phyloP scores from a whole-genome alignment of 345 rosid species.

The Pelargonium nanum region DNA sequence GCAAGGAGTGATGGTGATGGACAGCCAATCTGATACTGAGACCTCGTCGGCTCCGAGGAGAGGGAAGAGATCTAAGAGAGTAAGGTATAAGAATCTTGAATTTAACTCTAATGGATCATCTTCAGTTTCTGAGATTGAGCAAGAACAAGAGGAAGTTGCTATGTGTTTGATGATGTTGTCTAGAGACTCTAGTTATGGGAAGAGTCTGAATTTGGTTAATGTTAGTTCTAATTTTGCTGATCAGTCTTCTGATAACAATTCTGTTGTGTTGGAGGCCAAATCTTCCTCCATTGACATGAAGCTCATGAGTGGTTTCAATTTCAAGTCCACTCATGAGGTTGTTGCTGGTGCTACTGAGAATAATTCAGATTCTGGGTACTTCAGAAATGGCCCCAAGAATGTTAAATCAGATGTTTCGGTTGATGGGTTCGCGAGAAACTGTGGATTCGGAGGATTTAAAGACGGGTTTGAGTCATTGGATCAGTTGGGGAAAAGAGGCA shows the following conservation, averaged over 20 bases:
- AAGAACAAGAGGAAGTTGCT: too few relatives aligned
- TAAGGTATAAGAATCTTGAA: too few relatives aligned
- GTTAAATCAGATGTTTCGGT: neutral
- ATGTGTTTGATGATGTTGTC: constrained; percentile 12
- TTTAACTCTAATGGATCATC: neutral
- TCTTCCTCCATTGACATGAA: constrained; percentile 42
- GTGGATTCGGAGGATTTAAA: neutral
- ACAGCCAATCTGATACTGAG: neutral
- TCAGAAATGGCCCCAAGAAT: constrained; percentile 24
- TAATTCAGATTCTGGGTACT: constrained; percentile 50
- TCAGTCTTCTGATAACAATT: constrained; percentile 62
- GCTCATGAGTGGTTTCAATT: too few relatives aligned
- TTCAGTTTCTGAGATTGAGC: too few relatives aligned
- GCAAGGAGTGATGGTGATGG: too few relatives aligned
- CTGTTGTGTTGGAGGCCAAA: constrained; percentile 55
- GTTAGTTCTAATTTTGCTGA: too few relatives aligned
- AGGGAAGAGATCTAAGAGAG: neutral
- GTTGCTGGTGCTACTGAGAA: constrained; percentile 31
- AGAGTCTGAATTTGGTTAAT: constrained; percentile 26
- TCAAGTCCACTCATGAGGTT: constrained; percentile 24
- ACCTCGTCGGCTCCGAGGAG: neutral
- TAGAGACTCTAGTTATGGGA: constrained; percentile 38
- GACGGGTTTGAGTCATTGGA: neutral
- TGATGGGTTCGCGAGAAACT: too few relatives aligned
- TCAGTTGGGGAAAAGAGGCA: neutral